A percentile compares a stretch with the other conserved stretches of the same genome.
phyloP scores from a whole-genome alignment of 805 yeast genomes.

The Saccharomycopsis fermentans region DNA sequence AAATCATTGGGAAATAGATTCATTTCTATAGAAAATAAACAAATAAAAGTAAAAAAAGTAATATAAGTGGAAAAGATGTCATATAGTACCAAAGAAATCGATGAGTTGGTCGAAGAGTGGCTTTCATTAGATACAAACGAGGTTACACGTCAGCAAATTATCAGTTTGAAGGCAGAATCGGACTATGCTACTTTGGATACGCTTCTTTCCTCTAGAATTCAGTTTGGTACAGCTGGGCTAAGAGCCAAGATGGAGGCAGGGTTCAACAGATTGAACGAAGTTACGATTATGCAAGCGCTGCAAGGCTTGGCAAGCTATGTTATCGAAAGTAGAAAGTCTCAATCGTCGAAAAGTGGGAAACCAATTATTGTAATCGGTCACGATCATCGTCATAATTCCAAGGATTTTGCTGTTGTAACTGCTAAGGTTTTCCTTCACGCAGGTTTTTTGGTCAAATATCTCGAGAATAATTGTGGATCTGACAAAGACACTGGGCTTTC shows the following conservation, averaged over 20 bases:
- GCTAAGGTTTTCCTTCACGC: slow-evolving; percentile 59
- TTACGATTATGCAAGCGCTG: slow-evolving; percentile 83
- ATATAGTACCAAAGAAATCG: slow-evolving; percentile 7
- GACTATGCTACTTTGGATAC: slow-evolving; percentile 16
- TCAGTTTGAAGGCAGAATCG: neutral
- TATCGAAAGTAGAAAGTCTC: slow-evolving; percentile 21
- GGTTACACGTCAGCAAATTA: slow-evolving; percentile 10
- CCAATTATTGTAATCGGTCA: slow-evolving; percentile 64
- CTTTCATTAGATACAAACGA: slow-evolving; percentile 27
- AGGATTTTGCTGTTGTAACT: slow-evolving; percentile 66
- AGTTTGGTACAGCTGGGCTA: slow-evolving; percentile 92
- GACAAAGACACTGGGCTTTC: slow-evolving; percentile 26
- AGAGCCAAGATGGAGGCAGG: slow-evolving; percentile 88
- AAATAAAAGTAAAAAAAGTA: neutral
- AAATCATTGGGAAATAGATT: neutral
- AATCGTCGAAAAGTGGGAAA: slow-evolving; percentile 22
- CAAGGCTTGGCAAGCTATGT: slow-evolving; percentile 60
- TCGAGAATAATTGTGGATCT: slow-evolving; percentile 24
- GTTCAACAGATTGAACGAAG: slow-evolving; percentile 76
- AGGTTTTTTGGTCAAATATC: slow-evolving; percentile 62
- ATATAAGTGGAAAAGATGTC: neutral
- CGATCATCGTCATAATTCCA: slow-evolving; percentile 82
- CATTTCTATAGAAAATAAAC: neutral
- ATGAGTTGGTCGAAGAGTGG: slow-evolving; percentile 30
- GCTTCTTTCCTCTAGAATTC: slow-evolving; percentile 38